These are phyloP conservation scores for Globisporangium perplexum DNA, from an alignment of 352 stramenopile genomes.

Conservation along the genomic window DNA sequence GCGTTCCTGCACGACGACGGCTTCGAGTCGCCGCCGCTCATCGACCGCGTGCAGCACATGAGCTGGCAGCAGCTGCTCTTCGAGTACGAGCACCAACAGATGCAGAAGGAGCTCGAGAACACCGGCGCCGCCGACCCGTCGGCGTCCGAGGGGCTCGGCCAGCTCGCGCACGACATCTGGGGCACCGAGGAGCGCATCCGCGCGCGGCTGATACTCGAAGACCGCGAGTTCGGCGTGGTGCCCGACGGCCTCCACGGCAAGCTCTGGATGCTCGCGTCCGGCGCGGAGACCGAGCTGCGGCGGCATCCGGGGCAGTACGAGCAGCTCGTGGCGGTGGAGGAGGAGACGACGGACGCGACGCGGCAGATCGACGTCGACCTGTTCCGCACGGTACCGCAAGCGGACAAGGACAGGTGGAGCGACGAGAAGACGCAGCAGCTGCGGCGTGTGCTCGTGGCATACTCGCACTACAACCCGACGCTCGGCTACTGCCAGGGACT, in stretches of 20 bases:
- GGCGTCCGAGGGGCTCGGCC: slow-evolving; percentile 42
- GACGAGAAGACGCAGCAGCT: slow-evolving; percentile 69
- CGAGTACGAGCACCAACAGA: slow-evolving; percentile 64
- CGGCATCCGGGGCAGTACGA: slow-evolving; percentile 52
- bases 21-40: slow-evolving; percentile 34
- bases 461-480: slow-evolving; percentile 73
- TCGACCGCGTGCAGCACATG: slow-evolving; percentile 44
- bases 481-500: slow-evolving; percentile 86
- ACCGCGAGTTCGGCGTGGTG: slow-evolving; percentile 44
- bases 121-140: slow-evolving; percentile 21
- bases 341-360: slow-evolving; percentile 61
- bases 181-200: slow-evolving; percentile 77
- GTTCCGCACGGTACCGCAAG: slow-evolving; percentile 57
- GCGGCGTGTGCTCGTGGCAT: slow-evolving; percentile 78
- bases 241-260: slow-evolving; percentile 69
- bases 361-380: slow-evolving; percentile 84
- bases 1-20: slow-evolving; percentile 36
- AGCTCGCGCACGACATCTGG: slow-evolving; percentile 75
- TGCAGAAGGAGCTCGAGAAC: slow-evolving; percentile 37
- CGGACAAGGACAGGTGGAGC: slow-evolving; percentile 60
- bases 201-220: slow-evolving; percentile 53
- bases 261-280: slow-evolving; percentile 77
- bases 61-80: slow-evolving; percentile 56
- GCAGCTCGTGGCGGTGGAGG: slow-evolving; percentile 38
- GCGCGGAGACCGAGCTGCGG: slow-evolving; percentile 60